Evolutionary conservation across 768 basidiomycete species (phyloP), one percentile per base, ranked within the genome.

Genomic region (Hemileccinum impolitum): DNA sequence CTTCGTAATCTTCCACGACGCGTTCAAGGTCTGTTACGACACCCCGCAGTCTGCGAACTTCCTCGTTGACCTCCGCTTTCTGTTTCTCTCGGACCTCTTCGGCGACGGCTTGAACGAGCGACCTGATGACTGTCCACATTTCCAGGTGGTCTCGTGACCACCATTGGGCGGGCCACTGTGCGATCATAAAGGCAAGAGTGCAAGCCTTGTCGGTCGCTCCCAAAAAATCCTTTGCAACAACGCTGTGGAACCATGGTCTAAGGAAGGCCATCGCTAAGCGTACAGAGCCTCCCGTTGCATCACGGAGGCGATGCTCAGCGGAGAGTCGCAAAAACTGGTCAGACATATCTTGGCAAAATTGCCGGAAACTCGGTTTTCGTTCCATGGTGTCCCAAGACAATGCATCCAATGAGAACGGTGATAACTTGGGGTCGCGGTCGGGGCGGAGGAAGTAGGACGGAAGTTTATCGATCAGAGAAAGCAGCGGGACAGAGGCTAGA

Each of bases 291-390:
- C 75, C 75, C 1, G 86, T 85, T 3, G 85, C 79, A 59, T 87
- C 86, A 30, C 79, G 77, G 47, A 86, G 66, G 25, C 80, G 80
- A 39, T 72, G 70, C 47, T 86, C 83, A 26, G 72, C 56, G 1
- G 81, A 69, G 48, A 80, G 71, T 38, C 70, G 75, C 41, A 81
- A 65, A 69, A 87, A 90, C 26, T 75, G 73, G 40, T 76, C 77
- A 4, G 84, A 78, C 75, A 84, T 81, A 17, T 80, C 78, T 57
- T 79, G 79, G 67, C 86, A 89, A 65, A 90, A 90, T 49, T 79
- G 76, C 36, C 79, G 80, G 67, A 79, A 90, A 62, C 72, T 81
- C 15, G 76, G 70, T 59, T 83, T 85, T 61, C 76, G 77, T 36
- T 73, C 73, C 10, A 75, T 71, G 53, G 79, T 81, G 51, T 84